Evolutionary conservation across 371 early-diverging fungal genomes (phyloP), one percentile per base, ranked within the genome.

Genomic region (Mucor plumbeus): DNA sequence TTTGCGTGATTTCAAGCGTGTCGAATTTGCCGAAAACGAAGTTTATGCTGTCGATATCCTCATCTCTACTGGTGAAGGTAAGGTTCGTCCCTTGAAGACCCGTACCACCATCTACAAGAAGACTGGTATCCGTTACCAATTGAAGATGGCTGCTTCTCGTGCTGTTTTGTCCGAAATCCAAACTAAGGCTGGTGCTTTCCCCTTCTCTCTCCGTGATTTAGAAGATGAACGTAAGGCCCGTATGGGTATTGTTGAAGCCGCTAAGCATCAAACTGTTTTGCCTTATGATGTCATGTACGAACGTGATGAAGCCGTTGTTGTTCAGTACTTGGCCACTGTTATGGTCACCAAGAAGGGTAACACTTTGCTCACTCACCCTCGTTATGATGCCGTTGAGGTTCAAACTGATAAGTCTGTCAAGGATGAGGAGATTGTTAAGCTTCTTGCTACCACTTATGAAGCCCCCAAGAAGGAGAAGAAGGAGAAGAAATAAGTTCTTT

Each of bases 91-190:
- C 64, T 72, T 85, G 58, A 85, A 89, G 59, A 78, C 82, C 44
- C 93, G 97, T 77, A 95, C 97, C 72, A 96, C 94, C 66, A 84
- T 98, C 74, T 98, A 88, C 93, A 93, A 92, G 85, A 93, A 95
- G 85, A 94, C 94, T 43, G 88, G 85, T 68, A 86, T 85, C 75
- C 90, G 84, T 67, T 96, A 95, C 86, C 84, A 85, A 71, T 88
- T 97, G 77, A 96, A 96, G 89, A 91, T 96, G 89, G 84, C 92
- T 71, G 79, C 96, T 38, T 90, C 95, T 41, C 93, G 94, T 69
- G 79, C 79, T 7, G 87, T 93, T n/a, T 76, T 91, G 63, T 82
- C 80, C 68, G 94, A 93, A 77, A 88, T 95, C 77, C 88, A 86
- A 65, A 85, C 83, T 69, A 86, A 90, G 80, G 93, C 91, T 70